Conservation (phyloP, 495 filamentous ascomycete species). For the Trichoderma gamsii region DNA sequence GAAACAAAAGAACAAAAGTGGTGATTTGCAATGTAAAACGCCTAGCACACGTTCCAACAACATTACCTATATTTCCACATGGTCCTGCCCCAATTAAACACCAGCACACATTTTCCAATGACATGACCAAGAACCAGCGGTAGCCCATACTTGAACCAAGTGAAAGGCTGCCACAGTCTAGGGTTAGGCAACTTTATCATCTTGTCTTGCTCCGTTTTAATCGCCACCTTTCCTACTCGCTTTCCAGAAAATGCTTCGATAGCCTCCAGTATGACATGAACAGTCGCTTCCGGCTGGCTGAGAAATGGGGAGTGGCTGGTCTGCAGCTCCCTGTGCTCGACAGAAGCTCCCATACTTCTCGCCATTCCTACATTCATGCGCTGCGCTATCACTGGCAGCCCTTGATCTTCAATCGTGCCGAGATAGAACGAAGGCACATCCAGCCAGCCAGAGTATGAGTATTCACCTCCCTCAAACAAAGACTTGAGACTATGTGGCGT, state of each 20-base stretch:
- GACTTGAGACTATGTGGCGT: neutral
- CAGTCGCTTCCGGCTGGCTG: neutral
- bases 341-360: slow-evolving; percentile 6
- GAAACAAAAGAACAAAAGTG: neutral
- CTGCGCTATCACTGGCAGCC: neutral
- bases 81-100: neutral
- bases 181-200: neutral
- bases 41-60: neutral
- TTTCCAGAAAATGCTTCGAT: neutral
- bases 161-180: slow-evolving; percentile 7
- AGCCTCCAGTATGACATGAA: neutral
- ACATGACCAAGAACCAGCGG: neutral
- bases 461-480: neutral
- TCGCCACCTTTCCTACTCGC: neutral
- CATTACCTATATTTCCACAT: neutral
- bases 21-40: neutral
- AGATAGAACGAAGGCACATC: slow-evolving; percentile 3
- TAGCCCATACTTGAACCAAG: neutral
- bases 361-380: slow-evolving; percentile 9
- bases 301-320: neutral
- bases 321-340: slow-evolving; percentile 1
- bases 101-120: neutral
- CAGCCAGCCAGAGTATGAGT: neutral
- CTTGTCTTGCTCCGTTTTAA: neutral
- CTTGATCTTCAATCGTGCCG: neutral